Evolutionary conservation across 208 protist genomes (phyloP).

Genomic region (Leishmania tarentolae): DNA sequence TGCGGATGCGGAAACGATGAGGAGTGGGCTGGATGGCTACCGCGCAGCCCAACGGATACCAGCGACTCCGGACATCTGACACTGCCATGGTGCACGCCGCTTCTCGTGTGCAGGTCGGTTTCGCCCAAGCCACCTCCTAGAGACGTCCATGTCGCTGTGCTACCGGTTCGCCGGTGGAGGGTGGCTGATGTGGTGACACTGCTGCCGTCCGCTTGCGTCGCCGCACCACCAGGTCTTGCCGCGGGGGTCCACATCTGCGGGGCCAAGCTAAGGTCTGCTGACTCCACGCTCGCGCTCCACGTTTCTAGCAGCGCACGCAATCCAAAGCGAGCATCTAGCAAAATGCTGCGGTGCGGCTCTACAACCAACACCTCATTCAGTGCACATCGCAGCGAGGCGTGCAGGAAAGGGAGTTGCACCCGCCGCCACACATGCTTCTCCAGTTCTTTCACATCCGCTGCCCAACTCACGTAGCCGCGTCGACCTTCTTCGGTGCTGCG

Average conservation of each 20-base stretch:
- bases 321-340: slow-evolving; percentile 57
- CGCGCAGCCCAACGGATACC: background rate
- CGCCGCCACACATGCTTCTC: slow-evolving; percentile 46
- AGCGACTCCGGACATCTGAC: slow-evolving; percentile 17
- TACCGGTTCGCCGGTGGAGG: slow-evolving; percentile 1
- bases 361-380: slow-evolving; percentile 54
- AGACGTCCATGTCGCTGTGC: background rate
- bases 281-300: slow-evolving; percentile 33
- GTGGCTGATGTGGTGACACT: background rate
- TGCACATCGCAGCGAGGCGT: slow-evolving; percentile 30
- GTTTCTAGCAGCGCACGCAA: slow-evolving; percentile 61
- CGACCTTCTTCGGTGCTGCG: slow-evolving; percentile 30
- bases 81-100: slow-evolving; percentile 9
- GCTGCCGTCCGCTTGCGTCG: slow-evolving; percentile 1
- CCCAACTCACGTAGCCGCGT: slow-evolving; percentile 58
- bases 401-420: slow-evolving; percentile 40
- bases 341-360: slow-evolving; percentile 52
- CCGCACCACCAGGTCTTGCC: background rate
- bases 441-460: slow-evolving; percentile 34
- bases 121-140: background rate
- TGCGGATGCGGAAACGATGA: slow-evolving; percentile 13
- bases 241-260: slow-evolving; percentile 6
- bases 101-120: background rate
- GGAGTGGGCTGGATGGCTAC: slow-evolving; percentile 13
- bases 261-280: slow-evolving; percentile 25